Evolutionary conservation across 176 grass and related monocot species (phyloP).

Genomic region (Urochloa ruziziensis): DNA sequence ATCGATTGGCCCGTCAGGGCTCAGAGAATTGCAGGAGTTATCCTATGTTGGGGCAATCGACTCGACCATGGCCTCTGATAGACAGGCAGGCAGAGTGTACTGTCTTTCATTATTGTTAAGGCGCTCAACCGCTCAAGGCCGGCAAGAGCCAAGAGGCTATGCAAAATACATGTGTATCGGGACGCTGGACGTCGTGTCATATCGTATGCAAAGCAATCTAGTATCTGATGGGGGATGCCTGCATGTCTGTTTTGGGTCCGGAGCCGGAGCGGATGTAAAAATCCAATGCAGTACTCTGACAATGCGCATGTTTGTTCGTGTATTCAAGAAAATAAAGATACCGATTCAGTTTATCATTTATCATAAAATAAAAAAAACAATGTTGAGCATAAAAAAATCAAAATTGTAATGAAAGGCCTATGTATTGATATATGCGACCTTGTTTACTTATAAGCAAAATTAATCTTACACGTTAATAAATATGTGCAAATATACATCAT

Average conservation of each 20-base stretch:
- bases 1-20: slow-evolving; percentile 30
- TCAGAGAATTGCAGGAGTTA: slow-evolving; percentile 2
- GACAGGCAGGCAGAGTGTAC: not conserved
- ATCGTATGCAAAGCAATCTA: slow-evolving; percentile 19
- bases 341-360: not conserved
- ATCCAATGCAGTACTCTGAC: not conserved
- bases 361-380: not conserved
- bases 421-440: no score
- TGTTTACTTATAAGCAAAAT: no score
- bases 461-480: no score
- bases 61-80: not conserved
- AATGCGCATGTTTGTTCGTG: not conserved
- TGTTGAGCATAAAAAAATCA: not conserved
- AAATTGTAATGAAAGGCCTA: not conserved
- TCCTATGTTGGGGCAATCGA: not conserved
- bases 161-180: not conserved
- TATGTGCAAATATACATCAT: no score
- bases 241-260: not conserved
- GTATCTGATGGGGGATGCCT: no score
- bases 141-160: not conserved
- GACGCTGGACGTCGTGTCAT: slow-evolving; percentile 14
- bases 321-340: not conserved
- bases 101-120: not conserved
- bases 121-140: no score
- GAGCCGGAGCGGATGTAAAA: not conserved